phyloP scores from a whole-genome alignment of 1,284 basidiomycete genomes.

The Cutaneotrichosporon cyanovorans region DNA sequence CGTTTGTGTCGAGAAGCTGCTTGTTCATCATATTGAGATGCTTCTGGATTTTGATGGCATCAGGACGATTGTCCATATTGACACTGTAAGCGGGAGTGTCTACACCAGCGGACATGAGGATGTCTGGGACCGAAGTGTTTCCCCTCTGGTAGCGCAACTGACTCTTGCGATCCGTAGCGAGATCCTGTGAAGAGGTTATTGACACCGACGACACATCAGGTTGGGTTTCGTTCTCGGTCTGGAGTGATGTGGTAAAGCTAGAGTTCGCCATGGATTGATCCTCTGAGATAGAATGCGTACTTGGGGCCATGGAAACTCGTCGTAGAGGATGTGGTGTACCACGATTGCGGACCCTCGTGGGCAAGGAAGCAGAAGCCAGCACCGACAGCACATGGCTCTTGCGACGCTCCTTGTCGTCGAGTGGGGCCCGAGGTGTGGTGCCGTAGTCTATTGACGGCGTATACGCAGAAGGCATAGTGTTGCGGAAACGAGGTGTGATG shows the following conservation, averaged over 20 bases:
- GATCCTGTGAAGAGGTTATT: constrained; percentile 41
- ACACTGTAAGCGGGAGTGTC: constrained; percentile 11
- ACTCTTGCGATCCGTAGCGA: constrained; percentile 34
- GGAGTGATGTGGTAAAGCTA: constrained; percentile 1
- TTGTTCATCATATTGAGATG: constrained; percentile 45
- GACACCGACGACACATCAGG: constrained; percentile 42
- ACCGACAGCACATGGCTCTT: constrained; percentile 39
- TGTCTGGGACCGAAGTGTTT: constrained; percentile 39
- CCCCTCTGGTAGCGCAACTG: constrained; percentile 15
- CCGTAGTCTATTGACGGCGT: constrained; percentile 7
- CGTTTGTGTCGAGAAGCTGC: constrained; percentile 37
- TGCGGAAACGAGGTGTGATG: constrained; percentile 22
- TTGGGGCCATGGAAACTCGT: constrained; percentile 22
- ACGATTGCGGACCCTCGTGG: constrained; percentile 17
- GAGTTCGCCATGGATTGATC: constrained; percentile 8
- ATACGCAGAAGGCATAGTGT: constrained; percentile 14
- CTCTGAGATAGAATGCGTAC: constrained; percentile 25
- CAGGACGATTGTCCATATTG: constrained; percentile 29
- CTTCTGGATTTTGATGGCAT: constrained; percentile 42
- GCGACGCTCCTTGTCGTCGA: constrained; percentile 32
- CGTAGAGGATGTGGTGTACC: constrained; percentile 37
- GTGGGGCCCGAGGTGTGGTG: constrained; percentile 28
- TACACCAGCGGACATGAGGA: constrained; percentile 19
- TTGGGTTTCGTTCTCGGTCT: not conserved
- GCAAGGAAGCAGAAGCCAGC: constrained; percentile 24